Base-by-base conservation (phyloP, 257 asterid species). In the Penstemon eatonii region DNA sequence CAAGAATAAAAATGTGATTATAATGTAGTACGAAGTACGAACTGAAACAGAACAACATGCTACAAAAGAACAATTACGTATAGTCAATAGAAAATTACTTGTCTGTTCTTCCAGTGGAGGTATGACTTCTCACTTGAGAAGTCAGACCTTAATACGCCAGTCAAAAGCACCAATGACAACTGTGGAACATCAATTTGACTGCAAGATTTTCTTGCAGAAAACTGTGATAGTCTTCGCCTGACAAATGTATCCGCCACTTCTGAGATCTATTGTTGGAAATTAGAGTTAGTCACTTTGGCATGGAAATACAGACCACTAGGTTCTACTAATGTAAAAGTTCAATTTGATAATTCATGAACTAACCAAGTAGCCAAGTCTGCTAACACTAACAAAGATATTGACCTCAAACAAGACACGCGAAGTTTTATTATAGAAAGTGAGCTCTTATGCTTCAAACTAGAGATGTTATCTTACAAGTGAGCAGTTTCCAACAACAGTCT, bases 41-140 rank as follows among this genome's bases (percentile, higher is more conserved):
- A 55, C 5, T 67, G 70, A 67, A 67, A 62, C 64, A 63, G 13
- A 66, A 73, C 58, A 61, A 71, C 53, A 50, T 63, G 63, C 69
- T 72, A 62, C 56, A 70, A 56, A 38, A 49, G 9, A 39, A 74
- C 56, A 71, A 59, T 54, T 39, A 43, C 67, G 19, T 54, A 33
- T 9, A 65, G 37, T 45, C 25, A 57, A 45, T 51, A 38, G 50
- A 39, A 51, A 60, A 67, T 75, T 90, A 93, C 99, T 61, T 88
- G 97, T 89, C 99, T 85, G 73, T 65, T 80, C 81, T 83, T 86
- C 99, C 99, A 93, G 53, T 90, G 82, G 69, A 75, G 80, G 81
- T 88, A 90, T 7, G 88, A 73, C 74, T 89, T 90, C 69, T 82
- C 92, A 65, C 81, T 88, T 55, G 82, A 81, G 68, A 93, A 91